These are phyloP conservation scores for Scheffersomyces lignicola DNA, from an alignment of 1,139 yeast species.

Conservation along the genomic window DNA sequence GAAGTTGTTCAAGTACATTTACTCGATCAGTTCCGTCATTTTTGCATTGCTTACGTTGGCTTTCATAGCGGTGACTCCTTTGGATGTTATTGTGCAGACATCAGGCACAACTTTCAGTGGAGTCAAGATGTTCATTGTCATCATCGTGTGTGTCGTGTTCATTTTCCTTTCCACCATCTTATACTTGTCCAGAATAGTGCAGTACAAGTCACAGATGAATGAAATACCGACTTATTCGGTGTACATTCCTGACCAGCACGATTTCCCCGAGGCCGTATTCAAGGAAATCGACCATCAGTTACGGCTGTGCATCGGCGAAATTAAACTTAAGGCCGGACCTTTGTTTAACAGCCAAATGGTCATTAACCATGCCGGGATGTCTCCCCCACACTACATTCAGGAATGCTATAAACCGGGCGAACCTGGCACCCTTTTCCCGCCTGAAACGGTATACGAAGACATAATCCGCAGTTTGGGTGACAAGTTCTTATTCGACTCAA, in stretches of 20 bases:
- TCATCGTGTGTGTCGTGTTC: conserved; percentile 67
- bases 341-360: conserved; percentile 29
- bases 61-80: conserved; percentile 65
- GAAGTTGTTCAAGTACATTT: conserved; percentile 48
- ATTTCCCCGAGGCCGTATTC: conserved; percentile 55
- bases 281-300: conserved; percentile 37
- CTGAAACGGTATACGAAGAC: conserved; percentile 63
- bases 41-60: conserved; percentile 52
- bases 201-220: conserved; percentile 57
- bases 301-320: conserved; percentile 42
- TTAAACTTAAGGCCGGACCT: conserved; percentile 55
- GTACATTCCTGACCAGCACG: conserved; percentile 69
- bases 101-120: conserved; percentile 53
- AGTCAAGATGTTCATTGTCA: conserved; percentile 72
- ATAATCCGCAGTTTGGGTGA: conserved; percentile 58
- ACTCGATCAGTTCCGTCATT: conserved; percentile 55
- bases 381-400: conserved; percentile 45
- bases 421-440: conserved; percentile 48
- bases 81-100: conserved; percentile 75
- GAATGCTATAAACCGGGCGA: conserved; percentile 20
- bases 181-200: conserved; percentile 55
- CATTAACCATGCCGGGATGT: conserved; percentile 66
- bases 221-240: conserved; percentile 69
- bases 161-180: conserved; percentile 49
- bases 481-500: conserved; percentile 43